Percentiles rank a stretch among this genome's conserved stretches.
These are phyloP conservation scores for Kwoniella sp. DNA, from an alignment of 768 basidiomycete genomes.

Conservation along the genomic window DNA sequence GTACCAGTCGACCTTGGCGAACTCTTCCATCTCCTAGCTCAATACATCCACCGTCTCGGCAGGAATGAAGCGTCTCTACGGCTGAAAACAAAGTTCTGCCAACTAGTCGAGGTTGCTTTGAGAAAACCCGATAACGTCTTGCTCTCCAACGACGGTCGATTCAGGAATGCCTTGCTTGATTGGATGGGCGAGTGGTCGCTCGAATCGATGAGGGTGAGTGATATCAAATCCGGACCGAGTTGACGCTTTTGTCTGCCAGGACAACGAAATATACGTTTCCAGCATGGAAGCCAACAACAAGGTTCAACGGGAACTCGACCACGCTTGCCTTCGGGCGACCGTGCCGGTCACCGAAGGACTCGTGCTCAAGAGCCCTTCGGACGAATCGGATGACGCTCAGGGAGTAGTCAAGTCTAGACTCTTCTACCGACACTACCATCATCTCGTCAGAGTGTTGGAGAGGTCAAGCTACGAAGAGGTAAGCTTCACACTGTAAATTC, in stretches of 20 bases:
- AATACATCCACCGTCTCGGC: slow-evolving; percentile 67
- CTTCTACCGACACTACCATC: slow-evolving; percentile 74
- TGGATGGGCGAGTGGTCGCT: slow-evolving; percentile 78
- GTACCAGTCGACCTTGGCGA: slow-evolving; percentile 59
- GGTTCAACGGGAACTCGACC: slow-evolving; percentile 64
- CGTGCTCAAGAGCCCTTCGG: slow-evolving; percentile 66
- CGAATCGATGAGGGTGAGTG: slow-evolving; percentile 61
- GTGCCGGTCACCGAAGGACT: slow-evolving; percentile 76
- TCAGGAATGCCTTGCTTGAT: slow-evolving; percentile 73
- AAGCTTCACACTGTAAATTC: slow-evolving; percentile 13
- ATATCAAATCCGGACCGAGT: background rate
- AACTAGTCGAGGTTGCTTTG: slow-evolving; percentile 69
- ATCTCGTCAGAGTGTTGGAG: slow-evolving; percentile 57
- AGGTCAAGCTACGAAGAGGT: slow-evolving; percentile 20
- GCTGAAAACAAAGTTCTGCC: slow-evolving; percentile 74
- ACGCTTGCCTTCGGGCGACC: slow-evolving; percentile 70
- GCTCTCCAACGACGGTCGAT: slow-evolving; percentile 65
- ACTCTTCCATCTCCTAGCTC: slow-evolving; percentile 61
- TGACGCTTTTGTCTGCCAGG: slow-evolving; percentile 10
- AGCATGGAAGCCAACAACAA: slow-evolving; percentile 12
- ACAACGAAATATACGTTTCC: slow-evolving; percentile 10
- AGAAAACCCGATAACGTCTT: slow-evolving; percentile 64
- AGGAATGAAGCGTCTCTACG: slow-evolving; percentile 63
- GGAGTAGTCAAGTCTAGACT: slow-evolving; percentile 72
- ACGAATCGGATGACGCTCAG: slow-evolving; percentile 61